phyloP scores from a whole-genome alignment of 2,329 filamentous ascomycete species.

The Apiospora hydei region DNA sequence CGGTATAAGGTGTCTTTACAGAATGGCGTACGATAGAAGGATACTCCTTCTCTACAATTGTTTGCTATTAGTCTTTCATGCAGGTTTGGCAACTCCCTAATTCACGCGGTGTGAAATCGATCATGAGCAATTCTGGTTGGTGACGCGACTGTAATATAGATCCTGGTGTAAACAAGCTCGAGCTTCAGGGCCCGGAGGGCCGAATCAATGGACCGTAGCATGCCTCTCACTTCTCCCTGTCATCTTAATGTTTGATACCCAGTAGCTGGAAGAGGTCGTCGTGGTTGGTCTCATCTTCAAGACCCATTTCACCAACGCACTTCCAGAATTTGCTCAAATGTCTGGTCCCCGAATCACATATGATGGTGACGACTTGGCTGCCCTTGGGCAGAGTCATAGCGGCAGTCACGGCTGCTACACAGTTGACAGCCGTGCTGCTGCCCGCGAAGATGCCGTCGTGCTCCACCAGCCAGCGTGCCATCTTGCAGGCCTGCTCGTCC shows the following conservation, averaged over 20 bases:
- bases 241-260: constrained; percentile 46
- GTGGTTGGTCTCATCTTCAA: constrained; percentile 63
- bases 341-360: constrained; percentile 83
- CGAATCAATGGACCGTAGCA: background rate
- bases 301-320: constrained; percentile 70
- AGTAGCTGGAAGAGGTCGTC: constrained; percentile 58
- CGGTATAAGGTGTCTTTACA: background rate
- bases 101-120: background rate
- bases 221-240: background rate
- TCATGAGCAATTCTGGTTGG: background rate
- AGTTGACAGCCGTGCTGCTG: constrained; percentile 96
- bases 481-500: constrained; percentile 86
- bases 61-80: background rate
- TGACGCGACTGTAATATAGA: constrained; percentile 12
- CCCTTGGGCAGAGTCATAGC: constrained; percentile 68
- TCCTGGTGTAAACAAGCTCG: background rate
- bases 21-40: constrained; percentile 6
- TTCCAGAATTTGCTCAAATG: constrained; percentile 90
- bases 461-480: constrained; percentile 97
- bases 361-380: constrained; percentile 79
- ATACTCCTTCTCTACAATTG: constrained; percentile 4
- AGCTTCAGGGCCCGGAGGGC: background rate
- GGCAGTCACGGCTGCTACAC: constrained; percentile 77
- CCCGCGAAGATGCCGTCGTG: constrained; percentile 94
- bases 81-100: background rate